phyloP scores from a whole-genome alignment of 768 basidiomycete genomes.

The Tylopilus vinaceipallidus region DNA sequence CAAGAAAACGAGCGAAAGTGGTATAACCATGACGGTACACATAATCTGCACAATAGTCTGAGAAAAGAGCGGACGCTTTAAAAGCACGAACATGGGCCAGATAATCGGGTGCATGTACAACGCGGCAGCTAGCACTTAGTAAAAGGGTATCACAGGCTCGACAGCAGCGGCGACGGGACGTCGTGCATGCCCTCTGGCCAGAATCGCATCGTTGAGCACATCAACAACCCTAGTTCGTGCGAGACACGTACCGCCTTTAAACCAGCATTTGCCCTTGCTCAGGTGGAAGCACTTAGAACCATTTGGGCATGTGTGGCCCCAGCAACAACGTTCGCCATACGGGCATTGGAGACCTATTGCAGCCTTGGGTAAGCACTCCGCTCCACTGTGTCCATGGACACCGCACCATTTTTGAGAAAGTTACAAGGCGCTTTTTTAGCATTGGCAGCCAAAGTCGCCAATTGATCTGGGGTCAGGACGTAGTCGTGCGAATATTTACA shows the following conservation, averaged over 20 bases:
- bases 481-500: conserved; percentile 90
- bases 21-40: conserved; percentile 26
- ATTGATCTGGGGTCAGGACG: conserved; percentile 65
- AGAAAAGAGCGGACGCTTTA: conserved; percentile 26
- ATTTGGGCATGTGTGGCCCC: conserved; percentile 82
- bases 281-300: conserved; percentile 68
- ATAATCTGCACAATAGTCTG: conserved; percentile 17
- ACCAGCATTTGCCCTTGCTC: conserved; percentile 84
- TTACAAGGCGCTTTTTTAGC: conserved; percentile 88
- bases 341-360: conserved; percentile 77
- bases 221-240: not conserved
- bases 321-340: conserved; percentile 74
- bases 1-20: conserved; percentile 31
- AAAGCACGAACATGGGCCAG: conserved; percentile 18
- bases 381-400: not conserved
- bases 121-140: conserved; percentile 2
- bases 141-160: conserved; percentile 21
- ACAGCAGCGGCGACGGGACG: conserved; percentile 14
- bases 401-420: conserved; percentile 72
- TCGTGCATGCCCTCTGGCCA: conserved; percentile 43
- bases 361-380: no score
- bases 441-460: conserved; percentile 66
- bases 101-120: conserved; percentile 8
- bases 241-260: conserved; percentile 60
- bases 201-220: conserved; percentile 1